phyloP scores from a whole-genome alignment of 768 basidiomycete species.

The Clavaria fumosa region DNA sequence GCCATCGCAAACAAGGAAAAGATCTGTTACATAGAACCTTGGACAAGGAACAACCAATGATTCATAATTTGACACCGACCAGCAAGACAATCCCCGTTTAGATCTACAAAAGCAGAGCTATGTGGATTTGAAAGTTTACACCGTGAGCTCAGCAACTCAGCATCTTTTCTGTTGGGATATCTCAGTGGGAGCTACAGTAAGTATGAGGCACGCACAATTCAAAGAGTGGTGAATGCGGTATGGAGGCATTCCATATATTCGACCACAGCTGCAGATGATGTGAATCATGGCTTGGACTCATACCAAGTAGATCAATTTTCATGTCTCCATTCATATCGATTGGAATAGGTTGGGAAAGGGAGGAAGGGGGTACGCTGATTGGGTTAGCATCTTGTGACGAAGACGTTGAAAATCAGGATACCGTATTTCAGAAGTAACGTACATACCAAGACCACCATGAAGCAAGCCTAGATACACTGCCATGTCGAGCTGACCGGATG shows the following conservation, averaged over 20 bases:
- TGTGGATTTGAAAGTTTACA: constrained; percentile 82
- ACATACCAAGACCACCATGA: constrained; percentile 51
- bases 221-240: constrained; percentile 39
- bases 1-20: constrained; percentile 77
- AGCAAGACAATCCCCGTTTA: constrained; percentile 92
- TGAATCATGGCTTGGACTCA: constrained; percentile 31
- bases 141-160: constrained; percentile 43
- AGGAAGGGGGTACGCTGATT: constrained; percentile 45
- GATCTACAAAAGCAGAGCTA: constrained; percentile 85
- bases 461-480: constrained; percentile 52
- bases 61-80: constrained; percentile 36
- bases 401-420: background rate
- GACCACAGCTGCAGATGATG: constrained; percentile 70
- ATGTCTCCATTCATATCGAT: constrained; percentile 82
- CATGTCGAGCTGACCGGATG: constrained; percentile 41
- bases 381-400: constrained; percentile 22
- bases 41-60: background rate
- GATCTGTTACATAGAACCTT: constrained; percentile 32
- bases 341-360: constrained; percentile 65
- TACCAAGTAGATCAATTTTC: constrained; percentile 75
- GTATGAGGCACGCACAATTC: constrained; percentile 31
- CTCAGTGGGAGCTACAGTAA: background rate
- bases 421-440: no score
- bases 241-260: constrained; percentile 60
- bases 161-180: constrained; percentile 29